These are phyloP conservation scores for Abelmoschus esculentus DNA, from an alignment of 345 rosid species.

Conservation along the genomic window DNA sequence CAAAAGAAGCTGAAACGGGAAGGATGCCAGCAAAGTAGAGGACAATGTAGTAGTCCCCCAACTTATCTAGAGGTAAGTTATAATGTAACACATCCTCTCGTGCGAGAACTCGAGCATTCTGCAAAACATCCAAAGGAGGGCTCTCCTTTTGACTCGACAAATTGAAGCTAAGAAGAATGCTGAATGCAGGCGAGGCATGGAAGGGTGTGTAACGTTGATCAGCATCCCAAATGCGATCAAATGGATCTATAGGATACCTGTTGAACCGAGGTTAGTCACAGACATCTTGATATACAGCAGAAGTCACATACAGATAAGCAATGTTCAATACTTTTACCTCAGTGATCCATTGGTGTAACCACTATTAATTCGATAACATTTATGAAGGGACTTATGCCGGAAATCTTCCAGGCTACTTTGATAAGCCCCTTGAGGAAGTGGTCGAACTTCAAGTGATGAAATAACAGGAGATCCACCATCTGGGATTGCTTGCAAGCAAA, in stretches of 20 bases:
- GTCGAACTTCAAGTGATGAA: conserved; percentile 73
- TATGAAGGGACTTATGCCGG: conserved; percentile 42
- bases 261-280: conserved; percentile 5
- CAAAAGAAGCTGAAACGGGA: conserved; percentile 66
- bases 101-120: conserved; percentile 64
- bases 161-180: conserved; percentile 22
- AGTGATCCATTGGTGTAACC: conserved; percentile 57
- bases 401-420: conserved; percentile 35
- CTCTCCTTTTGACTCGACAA: conserved; percentile 40
- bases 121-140: conserved; percentile 71
- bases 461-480: conserved; percentile 62
- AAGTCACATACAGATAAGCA: not conserved
- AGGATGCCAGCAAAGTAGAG: conserved; percentile 84
- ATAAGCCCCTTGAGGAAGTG: conserved; percentile 72
- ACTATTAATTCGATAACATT: conserved; percentile 55
- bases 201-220: conserved; percentile 58
- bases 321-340: conserved; percentile 27
- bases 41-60: conserved; percentile 54
- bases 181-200: conserved; percentile 45
- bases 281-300: not conserved
- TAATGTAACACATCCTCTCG: conserved; percentile 51
- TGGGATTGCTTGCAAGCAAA: conserved; percentile 48
- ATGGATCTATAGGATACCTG: conserved; percentile 82
- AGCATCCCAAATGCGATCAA: conserved; percentile 86
- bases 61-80: conserved; percentile 36